phyloP scores from a whole-genome alignment of 441 rosid genomes.

The Jatropha podagrica region DNA sequence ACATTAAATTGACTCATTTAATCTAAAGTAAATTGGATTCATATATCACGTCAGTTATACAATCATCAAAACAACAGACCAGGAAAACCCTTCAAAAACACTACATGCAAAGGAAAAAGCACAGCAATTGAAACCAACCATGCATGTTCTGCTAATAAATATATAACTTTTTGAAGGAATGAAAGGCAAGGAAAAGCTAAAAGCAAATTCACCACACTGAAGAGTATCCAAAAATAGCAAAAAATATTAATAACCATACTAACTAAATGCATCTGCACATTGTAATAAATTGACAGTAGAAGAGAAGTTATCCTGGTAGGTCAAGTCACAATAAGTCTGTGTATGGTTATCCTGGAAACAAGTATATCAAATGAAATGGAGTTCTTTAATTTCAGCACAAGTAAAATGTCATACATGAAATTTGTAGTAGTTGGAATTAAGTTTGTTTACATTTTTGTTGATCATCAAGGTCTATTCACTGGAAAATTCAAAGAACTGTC shows the following conservation, averaged over 20 bases:
- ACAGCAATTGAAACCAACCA: constrained; percentile 9
- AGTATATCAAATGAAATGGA: constrained; percentile 1
- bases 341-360: neutral
- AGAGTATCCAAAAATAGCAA: constrained; percentile 4
- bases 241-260: neutral
- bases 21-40: constrained; percentile 10
- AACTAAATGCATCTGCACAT: constrained; percentile 8
- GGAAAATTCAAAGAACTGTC: neutral
- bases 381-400: neutral
- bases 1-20: constrained; percentile 12
- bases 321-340: constrained; percentile 5
- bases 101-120: neutral
- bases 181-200: neutral
- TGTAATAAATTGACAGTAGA: constrained; percentile 14
- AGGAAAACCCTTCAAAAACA: neutral
- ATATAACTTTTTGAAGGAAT: neutral
- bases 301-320: constrained; percentile 14
- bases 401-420: neutral
- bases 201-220: neutral
- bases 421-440: neutral
- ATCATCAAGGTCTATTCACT: neutral
- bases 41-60: neutral
- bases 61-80: neutral
- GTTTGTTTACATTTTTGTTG: neutral
- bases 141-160: constrained; percentile 15